These are phyloP conservation scores for Cyclocybe aegerita DNA, from an alignment of 768 basidiomycete species.

Conservation along the genomic window DNA sequence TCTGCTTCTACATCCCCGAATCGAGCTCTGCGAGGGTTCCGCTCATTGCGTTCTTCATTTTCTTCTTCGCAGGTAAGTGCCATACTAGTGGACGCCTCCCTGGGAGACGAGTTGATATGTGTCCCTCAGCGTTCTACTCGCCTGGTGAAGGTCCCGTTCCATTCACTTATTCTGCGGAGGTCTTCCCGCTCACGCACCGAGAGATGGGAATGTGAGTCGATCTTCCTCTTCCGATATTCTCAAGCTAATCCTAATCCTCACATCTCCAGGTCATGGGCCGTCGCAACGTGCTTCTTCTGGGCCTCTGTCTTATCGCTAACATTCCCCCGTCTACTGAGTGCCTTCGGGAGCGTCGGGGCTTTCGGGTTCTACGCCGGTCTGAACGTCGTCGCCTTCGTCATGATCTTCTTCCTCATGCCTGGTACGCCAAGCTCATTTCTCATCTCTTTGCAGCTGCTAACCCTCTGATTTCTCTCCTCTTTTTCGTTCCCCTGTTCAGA, in stretches of 20 bases:
- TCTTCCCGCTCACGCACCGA: conserved; percentile 81
- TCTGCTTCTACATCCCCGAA: conserved; percentile 57
- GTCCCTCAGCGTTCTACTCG: conserved; percentile 61
- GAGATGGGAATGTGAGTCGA: conserved; percentile 55
- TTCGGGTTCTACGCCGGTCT: conserved; percentile 60
- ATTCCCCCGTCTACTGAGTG: conserved; percentile 55
- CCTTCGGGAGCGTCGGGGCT: conserved; percentile 44
- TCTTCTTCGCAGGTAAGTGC: conserved; percentile 39
- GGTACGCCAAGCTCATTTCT: conserved; percentile 29
- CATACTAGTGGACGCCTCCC: neutral
- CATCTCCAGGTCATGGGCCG: conserved; percentile 49
- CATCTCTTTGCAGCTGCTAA: neutral
- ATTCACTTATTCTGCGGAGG: conserved; percentile 89
- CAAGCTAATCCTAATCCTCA: conserved; percentile 24
- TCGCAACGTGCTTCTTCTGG: conserved; percentile 51
- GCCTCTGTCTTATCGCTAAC: conserved; percentile 55
- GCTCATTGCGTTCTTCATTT: conserved; percentile 41
- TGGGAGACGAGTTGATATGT: neutral
- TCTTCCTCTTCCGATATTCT: conserved; percentile 21
- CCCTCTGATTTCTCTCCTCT: neutral
- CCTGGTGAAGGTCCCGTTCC: conserved; percentile 91
- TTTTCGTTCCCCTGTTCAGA: conserved; percentile 24
- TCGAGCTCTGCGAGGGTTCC: conserved; percentile 38
- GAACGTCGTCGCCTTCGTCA: conserved; percentile 47
- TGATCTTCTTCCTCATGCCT: conserved; percentile 58